Base-by-base conservation (phyloP, 352 stramenopile genomes). In the Phytophthora fragariae region DNA sequence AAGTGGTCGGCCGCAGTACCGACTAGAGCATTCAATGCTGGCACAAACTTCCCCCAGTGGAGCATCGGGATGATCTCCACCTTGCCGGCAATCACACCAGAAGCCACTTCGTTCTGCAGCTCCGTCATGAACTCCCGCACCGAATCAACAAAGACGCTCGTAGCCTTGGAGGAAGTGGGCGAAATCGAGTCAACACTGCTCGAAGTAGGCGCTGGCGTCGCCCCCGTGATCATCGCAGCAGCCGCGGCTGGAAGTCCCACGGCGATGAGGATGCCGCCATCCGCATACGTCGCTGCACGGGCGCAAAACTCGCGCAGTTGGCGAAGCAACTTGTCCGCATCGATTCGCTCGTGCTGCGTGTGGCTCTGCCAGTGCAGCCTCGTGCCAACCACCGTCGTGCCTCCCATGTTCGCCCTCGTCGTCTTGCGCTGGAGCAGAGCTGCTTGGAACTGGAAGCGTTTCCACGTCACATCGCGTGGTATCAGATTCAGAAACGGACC, bases 31-130 rank as follows among this genome's bases (percentile, higher is more conserved):
- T 99, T 99, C 17, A 99, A 79, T 15, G 95, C 96, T 12, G 95
- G 92, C 39, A 98, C 85, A 65, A 99, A 99, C 66, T 90, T 86
- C 21, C 93, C 94, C 97, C 97, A 99, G 41, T 97, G 93, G 55
- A 90, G 88, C 29, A 99, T 90, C 15, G 92, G 86, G 17, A 99
- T 68, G 46, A 99, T 74, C 57, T 84, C 62, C 29, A 95, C 67
- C 15, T 72, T 73, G 11, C 56, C 24, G 0, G 14, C 41, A 41
- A 62, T 44, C 24, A 62, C 55, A 11, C 68, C 70, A 1, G 46
- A 57, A 14, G 47, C n/a, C 19, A 61, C 73, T 33, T 78, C 66
- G 8, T 49, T 56, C 41, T 84, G 70, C 27, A 90, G 62, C 21
- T 61, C 52, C 7, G 61, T 33, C 19, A 90, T 60, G 12, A 89